These are phyloP conservation scores for Heritiera littoralis DNA, from an alignment of 345 rosid genomes.

Conservation along the genomic window DNA sequence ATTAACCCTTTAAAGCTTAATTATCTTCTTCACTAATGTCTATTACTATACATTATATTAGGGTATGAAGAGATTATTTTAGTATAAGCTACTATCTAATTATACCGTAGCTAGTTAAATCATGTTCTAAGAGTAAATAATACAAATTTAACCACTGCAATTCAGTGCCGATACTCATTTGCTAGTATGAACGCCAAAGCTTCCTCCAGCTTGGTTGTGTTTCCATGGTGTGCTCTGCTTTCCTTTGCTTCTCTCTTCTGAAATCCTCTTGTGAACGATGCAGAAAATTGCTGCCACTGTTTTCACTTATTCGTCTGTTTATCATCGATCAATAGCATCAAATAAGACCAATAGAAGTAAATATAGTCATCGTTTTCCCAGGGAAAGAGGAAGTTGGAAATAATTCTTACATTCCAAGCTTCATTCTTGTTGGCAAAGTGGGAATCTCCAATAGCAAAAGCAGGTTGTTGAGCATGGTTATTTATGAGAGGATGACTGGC, in stretches of 20 bases:
- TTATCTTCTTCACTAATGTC: not conserved
- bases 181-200: too few relatives aligned
- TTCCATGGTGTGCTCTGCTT: not conserved
- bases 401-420: conserved; percentile 26
- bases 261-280: not conserved
- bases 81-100: not conserved
- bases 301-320: conserved; percentile 30
- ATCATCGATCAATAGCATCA: not conserved
- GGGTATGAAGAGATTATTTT: not conserved
- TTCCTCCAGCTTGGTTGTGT: not conserved
- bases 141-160: not conserved
- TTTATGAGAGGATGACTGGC: conserved; percentile 40
- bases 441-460: conserved; percentile 29
- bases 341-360: not conserved
- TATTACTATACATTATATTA: too few relatives aligned
- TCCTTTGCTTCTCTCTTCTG: not conserved
- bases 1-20: not conserved
- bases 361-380: too few relatives aligned
- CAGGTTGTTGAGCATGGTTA: conserved; percentile 24
- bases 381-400: not conserved
- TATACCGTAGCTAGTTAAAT: not conserved
- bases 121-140: too few relatives aligned
- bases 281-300: conserved; percentile 4
- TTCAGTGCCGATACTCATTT: not conserved
- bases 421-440: conserved; percentile 8